Conservation (phyloP, 2,329 filamentous ascomycete species). For the Dothidotthia symphoricarpi region DNA sequence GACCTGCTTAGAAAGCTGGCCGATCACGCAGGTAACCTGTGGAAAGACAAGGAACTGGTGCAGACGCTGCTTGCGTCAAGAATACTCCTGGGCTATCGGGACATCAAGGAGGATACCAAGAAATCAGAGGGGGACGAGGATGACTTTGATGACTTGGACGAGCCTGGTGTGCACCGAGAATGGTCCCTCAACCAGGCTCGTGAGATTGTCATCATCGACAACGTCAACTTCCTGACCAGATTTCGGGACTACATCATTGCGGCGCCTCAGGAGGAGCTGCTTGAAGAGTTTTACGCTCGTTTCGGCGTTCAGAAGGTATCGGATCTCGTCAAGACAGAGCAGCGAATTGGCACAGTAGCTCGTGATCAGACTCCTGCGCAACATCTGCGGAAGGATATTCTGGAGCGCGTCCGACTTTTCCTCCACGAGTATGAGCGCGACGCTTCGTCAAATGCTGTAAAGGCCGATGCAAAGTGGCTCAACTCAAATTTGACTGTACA, state of each 20-base stretch:
- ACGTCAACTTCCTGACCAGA: conserved; percentile 63
- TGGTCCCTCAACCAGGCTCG: conserved; percentile 73
- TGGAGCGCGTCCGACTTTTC: conserved; percentile 87
- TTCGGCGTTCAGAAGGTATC: conserved; percentile 78
- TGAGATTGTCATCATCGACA: conserved; percentile 68
- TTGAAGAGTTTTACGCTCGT: conserved; percentile 81
- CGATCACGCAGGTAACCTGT: conserved; percentile 67
- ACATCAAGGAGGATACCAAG: conserved; percentile 60
- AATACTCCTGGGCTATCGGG: conserved; percentile 81
- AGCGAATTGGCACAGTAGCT: conserved; percentile 65
- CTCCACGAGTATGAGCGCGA: conserved; percentile 78
- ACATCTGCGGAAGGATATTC: conserved; percentile 73
- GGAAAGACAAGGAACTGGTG: conserved; percentile 75
- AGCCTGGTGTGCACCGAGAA: conserved; percentile 57
- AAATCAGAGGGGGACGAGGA: conserved; percentile 38
- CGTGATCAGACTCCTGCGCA: conserved; percentile 67
- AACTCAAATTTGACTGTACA: conserved; percentile 79
- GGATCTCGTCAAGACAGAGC: conserved; percentile 73
- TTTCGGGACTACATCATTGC: conserved; percentile 84
- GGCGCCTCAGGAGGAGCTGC: conserved; percentile 81
- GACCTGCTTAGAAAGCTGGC: conserved; percentile 77
- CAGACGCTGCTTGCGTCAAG: conserved; percentile 70
- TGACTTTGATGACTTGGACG: conserved; percentile 48
- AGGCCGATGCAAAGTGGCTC: conserved; percentile 85
- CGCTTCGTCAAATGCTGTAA: conserved; percentile 57